These are phyloP conservation scores for Oryza coarctata DNA, from an alignment of 176 grass and related monocot genomes.

Conservation along the genomic window DNA sequence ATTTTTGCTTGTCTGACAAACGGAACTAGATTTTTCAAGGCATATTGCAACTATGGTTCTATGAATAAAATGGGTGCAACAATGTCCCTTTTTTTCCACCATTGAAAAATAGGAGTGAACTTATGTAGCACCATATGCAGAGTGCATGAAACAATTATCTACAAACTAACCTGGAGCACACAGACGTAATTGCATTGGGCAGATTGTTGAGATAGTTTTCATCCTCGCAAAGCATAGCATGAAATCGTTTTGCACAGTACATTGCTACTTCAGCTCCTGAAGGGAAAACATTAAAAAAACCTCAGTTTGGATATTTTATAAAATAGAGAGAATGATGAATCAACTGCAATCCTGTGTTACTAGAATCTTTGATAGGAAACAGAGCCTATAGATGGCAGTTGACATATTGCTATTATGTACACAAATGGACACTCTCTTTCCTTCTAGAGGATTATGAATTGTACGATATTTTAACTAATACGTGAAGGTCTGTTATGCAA, in stretches of 20 bases:
- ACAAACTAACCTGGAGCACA: conserved; percentile 22
- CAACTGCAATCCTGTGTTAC: not conserved
- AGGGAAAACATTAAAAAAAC: not conserved
- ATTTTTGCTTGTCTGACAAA: not conserved
- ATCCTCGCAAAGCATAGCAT: not conserved
- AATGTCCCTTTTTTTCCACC: not conserved
- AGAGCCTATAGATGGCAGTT: not conserved
- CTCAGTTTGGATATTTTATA: not conserved
- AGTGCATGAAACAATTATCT: not conserved
- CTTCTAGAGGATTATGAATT: not conserved
- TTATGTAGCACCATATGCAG: not conserved
- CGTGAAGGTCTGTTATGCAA: conserved; percentile 4
- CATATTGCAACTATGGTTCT: not conserved
- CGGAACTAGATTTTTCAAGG: not conserved
- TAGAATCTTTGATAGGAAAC: not conserved
- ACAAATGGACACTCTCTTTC: not conserved
- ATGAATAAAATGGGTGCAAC: not conserved
- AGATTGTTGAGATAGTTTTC: not conserved
- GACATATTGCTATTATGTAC: not conserved
- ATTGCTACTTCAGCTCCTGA: conserved; percentile 25
- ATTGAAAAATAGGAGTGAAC: not conserved
- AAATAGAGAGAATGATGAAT: not conserved
- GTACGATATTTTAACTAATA: not conserved
- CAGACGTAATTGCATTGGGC: not conserved
- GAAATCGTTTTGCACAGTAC: conserved; percentile 13